Evolutionary conservation across 306 rosid species (phyloP), one percentile per base, ranked within the genome.

Genomic region (Vicia faba): DNA sequence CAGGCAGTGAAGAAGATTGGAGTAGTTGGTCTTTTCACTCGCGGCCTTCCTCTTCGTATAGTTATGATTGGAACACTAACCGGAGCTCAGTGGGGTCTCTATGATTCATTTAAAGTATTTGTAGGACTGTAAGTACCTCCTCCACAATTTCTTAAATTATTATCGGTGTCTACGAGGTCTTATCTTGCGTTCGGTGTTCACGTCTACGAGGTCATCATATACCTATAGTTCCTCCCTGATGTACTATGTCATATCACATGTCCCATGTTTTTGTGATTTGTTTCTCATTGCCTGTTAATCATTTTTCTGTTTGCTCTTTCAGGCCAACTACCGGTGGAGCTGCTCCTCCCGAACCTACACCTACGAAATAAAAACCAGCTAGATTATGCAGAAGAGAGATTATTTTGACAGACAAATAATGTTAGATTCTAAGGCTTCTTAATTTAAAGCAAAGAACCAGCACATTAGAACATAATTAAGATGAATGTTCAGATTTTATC

Each of bases 31-130:
- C 88, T 89, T 20, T 86, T 77, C 76, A 89, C 96, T 41, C 88
- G 96, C 0, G 96, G 96, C 55, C 90, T 89, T 78, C 92, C 92
- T 48, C 86, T 89, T 61, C 92, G 96, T 67, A 84, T 89, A 53
- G 68, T 79, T 55, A 89, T 84, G 96, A 73, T 89, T 54, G 96
- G 96, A 77, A 89, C 92, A 28, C 87, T 89, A 35, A 83, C 90
- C 0, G 96, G 83, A 45, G 78, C 79, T 1, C 96, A 89, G 26
- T 89, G 96, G 96, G 79, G 71, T 53, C 75, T 89, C 48, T 89
- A 89, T 44, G 96, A 89, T 66, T 55, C 92, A 23, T 81, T 79
- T 49, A 89, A 89, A 83, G 96, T 89, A 48, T 81, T 71, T 51
- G 79, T 86, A 7, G 96, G 96, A 2, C 77, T 89, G 96, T 89